These are phyloP conservation scores for Fusarium ambrosium DNA, from an alignment of 2,329 filamentous ascomycete species.

Conservation along the genomic window DNA sequence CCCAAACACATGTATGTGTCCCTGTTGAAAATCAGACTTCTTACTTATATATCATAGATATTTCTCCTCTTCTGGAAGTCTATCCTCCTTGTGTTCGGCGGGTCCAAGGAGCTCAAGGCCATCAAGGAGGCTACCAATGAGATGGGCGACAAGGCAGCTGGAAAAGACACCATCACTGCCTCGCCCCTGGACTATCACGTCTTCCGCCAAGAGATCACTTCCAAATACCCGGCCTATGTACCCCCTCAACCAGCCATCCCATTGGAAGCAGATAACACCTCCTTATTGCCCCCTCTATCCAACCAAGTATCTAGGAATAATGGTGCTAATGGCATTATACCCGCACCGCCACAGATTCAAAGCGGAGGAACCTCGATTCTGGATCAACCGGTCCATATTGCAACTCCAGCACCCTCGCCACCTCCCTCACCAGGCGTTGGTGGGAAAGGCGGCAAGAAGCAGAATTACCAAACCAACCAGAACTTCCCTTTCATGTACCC, in stretches of 20 bases:
- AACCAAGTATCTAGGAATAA: constrained; percentile 77
- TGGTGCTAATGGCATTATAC: constrained; percentile 72
- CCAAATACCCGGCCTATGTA: constrained; percentile 97
- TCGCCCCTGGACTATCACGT: constrained; percentile 96
- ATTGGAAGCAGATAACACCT: constrained; percentile 90
- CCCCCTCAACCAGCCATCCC: constrained; percentile 87
- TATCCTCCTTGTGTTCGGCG: constrained; percentile 87
- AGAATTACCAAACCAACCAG: constrained; percentile 99
- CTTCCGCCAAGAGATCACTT: constrained; percentile 96
- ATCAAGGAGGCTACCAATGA: constrained; percentile 81
- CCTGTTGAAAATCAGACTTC: background rate
- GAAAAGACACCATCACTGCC: constrained; percentile 86
- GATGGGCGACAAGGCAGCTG: constrained; percentile 68
- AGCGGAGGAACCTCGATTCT: constrained; percentile 82
- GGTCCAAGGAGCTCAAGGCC: constrained; percentile 77
- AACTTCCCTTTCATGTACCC: constrained; percentile 99
- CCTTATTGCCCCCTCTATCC: constrained; percentile 86
- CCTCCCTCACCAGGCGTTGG: constrained; percentile 89
- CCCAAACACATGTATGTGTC: constrained; percentile 70
- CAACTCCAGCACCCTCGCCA: constrained; percentile 96
- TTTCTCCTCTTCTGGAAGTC: constrained; percentile 94
- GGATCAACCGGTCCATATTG: constrained; percentile 96
- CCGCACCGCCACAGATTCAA: constrained; percentile 66
- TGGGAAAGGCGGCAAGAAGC: constrained; percentile 96
- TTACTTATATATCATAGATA: constrained; percentile 62